Base-by-base conservation (phyloP, 257 asterid genomes). In the Nyctanthes arbortristis region DNA sequence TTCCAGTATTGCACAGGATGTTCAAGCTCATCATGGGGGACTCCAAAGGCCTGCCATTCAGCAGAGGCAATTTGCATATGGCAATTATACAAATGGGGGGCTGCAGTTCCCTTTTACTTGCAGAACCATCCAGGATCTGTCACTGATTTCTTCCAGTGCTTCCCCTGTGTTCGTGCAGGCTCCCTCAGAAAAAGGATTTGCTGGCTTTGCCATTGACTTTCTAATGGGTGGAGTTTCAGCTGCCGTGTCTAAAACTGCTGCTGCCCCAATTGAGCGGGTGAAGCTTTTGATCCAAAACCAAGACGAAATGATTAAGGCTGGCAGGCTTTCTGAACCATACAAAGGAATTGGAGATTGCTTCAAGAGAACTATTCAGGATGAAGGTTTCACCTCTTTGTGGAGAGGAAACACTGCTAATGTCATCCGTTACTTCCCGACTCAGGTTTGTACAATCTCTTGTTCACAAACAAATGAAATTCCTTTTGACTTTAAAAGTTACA, bases 401-500 rank as follows among this genome's bases (percentile, higher is more conserved):
- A 70, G 75, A 70, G 75, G 75, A 35, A 61, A 70, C 59, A 70
- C 75, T 29, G 68, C 75, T 11, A 70, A 70, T 63, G 75, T 70
- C 62, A 70, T 70, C 20, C 75, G 68, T 61, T 70, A 70, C 68
- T 70, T 70, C 61, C 75, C 75, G 27, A 70, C 75, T 43, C 75
- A 70, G 75, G 75, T 68, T 58, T 28, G 8, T 62, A 35, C 1
- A 20, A 18, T 35, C 49, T 52, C 58, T 31, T 60, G 14, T 61
- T 32, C 16, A 27, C 66, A 11, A 31, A 61, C 34, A 18, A 37
- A 11, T 22, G 20, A 60, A 35, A 18, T n/a, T 45, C n/a, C 33
- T n/a, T 6, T 16, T 20, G 16, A 27, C 66, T 9, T 24, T 34
- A 61, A 34, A n/a, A n/a, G n/a, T 14, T 35, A 39, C 30, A 20